Conservation (phyloP, 2,329 filamentous ascomycete species). For the Coniochaeta sp. region DNA sequence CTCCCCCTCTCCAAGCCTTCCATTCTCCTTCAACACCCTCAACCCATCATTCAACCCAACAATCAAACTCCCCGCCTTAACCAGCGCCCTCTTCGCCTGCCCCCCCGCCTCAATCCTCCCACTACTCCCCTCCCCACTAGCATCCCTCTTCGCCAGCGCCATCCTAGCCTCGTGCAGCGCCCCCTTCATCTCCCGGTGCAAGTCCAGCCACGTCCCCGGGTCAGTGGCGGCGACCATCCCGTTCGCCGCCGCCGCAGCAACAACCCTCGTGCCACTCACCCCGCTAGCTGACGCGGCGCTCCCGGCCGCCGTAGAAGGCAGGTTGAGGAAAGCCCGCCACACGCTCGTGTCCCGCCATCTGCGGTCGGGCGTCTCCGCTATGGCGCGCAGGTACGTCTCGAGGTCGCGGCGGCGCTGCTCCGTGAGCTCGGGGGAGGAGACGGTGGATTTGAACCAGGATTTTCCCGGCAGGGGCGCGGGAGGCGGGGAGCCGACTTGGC, state of each 20-base stretch:
- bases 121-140: conserved; percentile 32
- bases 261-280: conserved; percentile 23
- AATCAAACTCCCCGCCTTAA: conserved; percentile 60
- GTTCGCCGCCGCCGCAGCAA: conserved; percentile 28
- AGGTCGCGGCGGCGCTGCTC: conserved; percentile 62
- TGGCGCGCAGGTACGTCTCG: conserved; percentile 64
- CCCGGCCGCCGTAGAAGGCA: conserved; percentile 40
- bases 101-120: conserved; percentile 53
- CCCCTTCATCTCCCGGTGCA: conserved; percentile 66
- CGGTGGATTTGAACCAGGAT: conserved; percentile 69
- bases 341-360: conserved; percentile 69
- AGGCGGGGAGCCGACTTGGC: conserved; percentile 54
- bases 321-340: conserved; percentile 68
- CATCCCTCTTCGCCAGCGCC: conserved; percentile 62
- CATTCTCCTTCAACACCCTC: conserved; percentile 44
- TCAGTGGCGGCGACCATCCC: conserved; percentile 37
- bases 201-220: conserved; percentile 68
- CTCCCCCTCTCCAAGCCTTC: conserved; percentile 65
- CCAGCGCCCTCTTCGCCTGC: conserved; percentile 66
- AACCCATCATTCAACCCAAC: conserved; percentile 60
- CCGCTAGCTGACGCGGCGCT: conserved; percentile 13
- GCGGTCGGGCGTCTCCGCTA: conserved; percentile 66
- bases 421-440: conserved; percentile 61
- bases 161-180: conserved; percentile 61
- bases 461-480: conserved; percentile 64